Evolutionary conservation across 495 filamentous ascomycete species (phyloP), one percentile per base, ranked within the genome.

Genomic region (Penicillium alfredii): DNA sequence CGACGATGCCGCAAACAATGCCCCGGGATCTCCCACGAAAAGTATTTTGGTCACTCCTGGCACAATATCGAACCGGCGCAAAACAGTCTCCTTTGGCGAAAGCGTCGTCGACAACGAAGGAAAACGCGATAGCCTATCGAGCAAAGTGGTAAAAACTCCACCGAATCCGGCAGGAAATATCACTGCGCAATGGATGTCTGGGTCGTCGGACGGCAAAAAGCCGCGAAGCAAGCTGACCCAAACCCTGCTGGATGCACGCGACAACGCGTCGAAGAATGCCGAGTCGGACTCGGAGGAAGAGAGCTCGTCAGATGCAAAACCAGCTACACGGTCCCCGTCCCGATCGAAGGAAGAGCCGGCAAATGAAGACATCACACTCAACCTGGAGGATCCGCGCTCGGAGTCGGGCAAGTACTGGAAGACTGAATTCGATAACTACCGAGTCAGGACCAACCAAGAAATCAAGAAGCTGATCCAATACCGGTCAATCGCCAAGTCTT

Each of bases 381-480:
- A 96, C 55, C 63, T 94, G 33, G 77, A 81, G 33, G 77, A 84
- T 28, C 88, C 92, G 4, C 77, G 79, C 25, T 93, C 88, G 2
- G 76, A 81, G 45, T 94, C 88, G 2, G 89, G 88, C 2, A 81
- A 81, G 55, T 95, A 90, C 60, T 98, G 92, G 92, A 97, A 97
- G 56, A 73, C 78, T 7, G 80, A 94, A 56, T 94, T 84, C 49
- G 82, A 93, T 39, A 77, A 72, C 38, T 89, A 96, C 53, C 80
- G 90, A 30, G 69, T 73, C 20, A 81, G 83, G 28, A 90, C 88
- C n/a, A 75, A 81, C 51, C 64, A 70, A 8, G 84, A 89, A 53
- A 84, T 90, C 58, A 80, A 81, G 53, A 83, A 76, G 40, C 73
- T 92, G 38, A 72, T 86, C 28, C 82, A 81, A 47, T 86, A 88